Percentiles rank a stretch among this genome's conserved stretches.
Conservation (phyloP, 345 rosid genomes). For the Eucalyptus marginata region DNA sequence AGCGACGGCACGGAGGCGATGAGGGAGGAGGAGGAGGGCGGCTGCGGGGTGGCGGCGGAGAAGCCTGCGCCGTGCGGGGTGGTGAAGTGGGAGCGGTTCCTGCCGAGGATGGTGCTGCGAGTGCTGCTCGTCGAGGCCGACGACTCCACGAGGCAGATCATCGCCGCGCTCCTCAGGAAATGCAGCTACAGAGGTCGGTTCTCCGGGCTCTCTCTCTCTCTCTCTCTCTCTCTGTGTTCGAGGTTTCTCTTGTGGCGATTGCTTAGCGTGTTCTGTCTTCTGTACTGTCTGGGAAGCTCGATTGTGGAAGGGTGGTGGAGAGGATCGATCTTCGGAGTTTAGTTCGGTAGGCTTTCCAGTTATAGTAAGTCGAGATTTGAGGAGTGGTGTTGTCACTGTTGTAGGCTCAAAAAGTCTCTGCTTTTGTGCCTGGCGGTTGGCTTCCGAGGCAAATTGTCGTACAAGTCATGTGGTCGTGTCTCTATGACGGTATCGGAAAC, state of each 20-base stretch:
- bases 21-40: constrained; percentile 13
- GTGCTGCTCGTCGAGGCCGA: constrained; percentile 90
- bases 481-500: background rate
- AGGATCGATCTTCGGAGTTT: background rate
- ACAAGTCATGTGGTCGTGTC: background rate
- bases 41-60: constrained; percentile 1
- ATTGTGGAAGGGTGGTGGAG: background rate
- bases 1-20: constrained; percentile 16
- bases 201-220: background rate
- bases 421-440: background rate
- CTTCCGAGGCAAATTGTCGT: background rate
- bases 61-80: constrained; percentile 5
- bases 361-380: background rate
- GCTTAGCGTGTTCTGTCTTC: background rate
- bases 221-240: background rate
- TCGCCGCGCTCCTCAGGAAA: constrained; percentile 78
- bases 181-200: constrained; percentile 71
- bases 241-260: background rate
- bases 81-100: constrained; percentile 59
- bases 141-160: constrained; percentile 87
- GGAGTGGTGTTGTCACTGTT: background rate
- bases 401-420: background rate
- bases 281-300: background rate
- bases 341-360: background rate
- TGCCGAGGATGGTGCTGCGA: constrained; percentile 53